These are phyloP conservation scores for Geotrichum armillariae DNA, from an alignment of 1,139 yeast genomes.

Conservation along the genomic window DNA sequence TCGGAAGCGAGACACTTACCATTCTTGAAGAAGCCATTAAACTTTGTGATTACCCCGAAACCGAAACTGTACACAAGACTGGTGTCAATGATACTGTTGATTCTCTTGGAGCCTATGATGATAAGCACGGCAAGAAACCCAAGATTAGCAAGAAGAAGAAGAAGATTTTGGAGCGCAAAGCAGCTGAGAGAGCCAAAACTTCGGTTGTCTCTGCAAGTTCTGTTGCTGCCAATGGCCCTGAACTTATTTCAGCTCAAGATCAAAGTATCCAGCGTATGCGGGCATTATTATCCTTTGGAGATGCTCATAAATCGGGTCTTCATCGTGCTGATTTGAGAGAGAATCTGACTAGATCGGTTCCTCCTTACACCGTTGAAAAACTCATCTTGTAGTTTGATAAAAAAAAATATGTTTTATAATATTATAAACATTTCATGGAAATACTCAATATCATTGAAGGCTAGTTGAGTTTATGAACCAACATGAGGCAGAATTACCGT, in stretches of 20 bases:
- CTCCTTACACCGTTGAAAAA: conserved; percentile 33
- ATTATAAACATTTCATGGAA: background rate
- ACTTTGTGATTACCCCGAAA: conserved; percentile 31
- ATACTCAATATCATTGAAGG: background rate
- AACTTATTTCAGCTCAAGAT: conserved; percentile 28
- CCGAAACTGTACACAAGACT: conserved; percentile 26
- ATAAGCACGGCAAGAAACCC: conserved; percentile 13
- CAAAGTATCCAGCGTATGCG: conserved; percentile 26
- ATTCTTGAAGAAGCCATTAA: conserved; percentile 53
- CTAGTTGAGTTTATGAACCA: background rate
- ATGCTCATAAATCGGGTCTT: conserved; percentile 20
- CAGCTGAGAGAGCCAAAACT: conserved; percentile 25
- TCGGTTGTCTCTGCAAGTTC: conserved; percentile 30
- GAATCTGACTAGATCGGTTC: conserved; percentile 32
- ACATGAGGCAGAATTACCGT: too few species aligned
- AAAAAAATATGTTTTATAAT: background rate
- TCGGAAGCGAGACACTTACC: conserved; percentile 55
- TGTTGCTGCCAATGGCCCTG: conserved; percentile 13
- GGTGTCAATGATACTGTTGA: conserved; percentile 13
- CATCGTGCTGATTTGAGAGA: conserved; percentile 39
- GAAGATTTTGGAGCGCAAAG: conserved; percentile 23
- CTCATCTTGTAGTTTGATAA: conserved; percentile 26
- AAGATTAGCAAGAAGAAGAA: conserved; percentile 30
- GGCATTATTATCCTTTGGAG: conserved; percentile 18
- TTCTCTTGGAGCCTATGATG: conserved; percentile 16